These are phyloP conservation scores for Metschnikowia lachancei DNA, from an alignment of 805 yeast genomes.

Conservation along the genomic window DNA sequence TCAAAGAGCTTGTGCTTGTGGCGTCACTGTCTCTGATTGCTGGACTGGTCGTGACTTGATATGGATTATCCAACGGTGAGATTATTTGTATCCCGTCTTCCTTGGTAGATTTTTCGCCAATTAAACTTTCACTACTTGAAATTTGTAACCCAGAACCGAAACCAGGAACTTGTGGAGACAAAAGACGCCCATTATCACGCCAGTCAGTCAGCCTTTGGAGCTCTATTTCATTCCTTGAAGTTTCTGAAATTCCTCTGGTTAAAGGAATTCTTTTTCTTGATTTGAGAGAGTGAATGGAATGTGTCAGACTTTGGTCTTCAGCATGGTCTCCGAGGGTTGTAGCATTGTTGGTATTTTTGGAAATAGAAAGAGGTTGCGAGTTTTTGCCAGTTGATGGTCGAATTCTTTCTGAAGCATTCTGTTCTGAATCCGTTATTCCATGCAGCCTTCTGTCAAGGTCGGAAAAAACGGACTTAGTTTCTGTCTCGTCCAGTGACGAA, in stretches of 20 bases:
- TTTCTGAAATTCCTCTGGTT: background rate
- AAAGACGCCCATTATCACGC: background rate
- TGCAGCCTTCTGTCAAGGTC: background rate
- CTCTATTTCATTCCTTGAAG: background rate
- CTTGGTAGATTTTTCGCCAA: background rate
- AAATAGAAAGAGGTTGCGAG: background rate
- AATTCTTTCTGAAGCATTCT: background rate
- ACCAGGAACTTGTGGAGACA: background rate
- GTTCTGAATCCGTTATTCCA: background rate
- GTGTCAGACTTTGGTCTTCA: background rate
- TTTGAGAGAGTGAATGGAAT: background rate
- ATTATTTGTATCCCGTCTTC: background rate
- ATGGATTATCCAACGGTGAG: too few species aligned
- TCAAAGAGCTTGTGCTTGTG: too few species aligned
- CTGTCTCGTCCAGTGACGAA: background rate
- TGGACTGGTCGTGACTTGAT: too few species aligned
- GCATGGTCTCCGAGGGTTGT: too few species aligned
- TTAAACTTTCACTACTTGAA: background rate
- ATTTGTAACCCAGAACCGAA: background rate
- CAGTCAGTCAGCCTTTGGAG: background rate
- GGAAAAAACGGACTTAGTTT: background rate
- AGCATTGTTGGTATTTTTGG: background rate
- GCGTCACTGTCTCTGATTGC: too few species aligned
- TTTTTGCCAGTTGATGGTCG: background rate
- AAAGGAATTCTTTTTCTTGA: background rate